Conservation (phyloP, 805 yeast species). For the Starmerella sirachaensis region DNA sequence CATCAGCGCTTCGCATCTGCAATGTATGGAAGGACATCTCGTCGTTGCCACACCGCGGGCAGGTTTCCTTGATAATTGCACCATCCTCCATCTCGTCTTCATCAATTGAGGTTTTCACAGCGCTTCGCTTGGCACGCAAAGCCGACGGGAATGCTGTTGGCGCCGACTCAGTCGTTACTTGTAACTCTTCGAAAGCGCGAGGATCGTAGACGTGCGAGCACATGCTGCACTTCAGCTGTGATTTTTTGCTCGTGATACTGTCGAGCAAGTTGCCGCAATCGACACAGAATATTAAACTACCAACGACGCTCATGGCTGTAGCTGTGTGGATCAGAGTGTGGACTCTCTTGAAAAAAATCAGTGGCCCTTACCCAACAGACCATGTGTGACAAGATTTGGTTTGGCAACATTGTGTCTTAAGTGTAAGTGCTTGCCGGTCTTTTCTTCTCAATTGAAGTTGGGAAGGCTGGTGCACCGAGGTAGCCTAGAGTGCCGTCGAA, state of each 20-base stretch:
- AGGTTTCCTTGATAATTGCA: slow-evolving; percentile 91
- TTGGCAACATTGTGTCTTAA: too few species aligned
- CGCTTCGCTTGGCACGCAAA: slow-evolving; percentile 67
- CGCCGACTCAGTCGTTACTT: slow-evolving; percentile 77
- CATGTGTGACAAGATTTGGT: too few species aligned
- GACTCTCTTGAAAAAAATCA: background rate
- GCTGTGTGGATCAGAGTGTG: background rate
- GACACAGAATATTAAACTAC: slow-evolving; percentile 84
- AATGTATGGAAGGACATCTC: slow-evolving; percentile 97
- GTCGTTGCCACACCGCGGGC: slow-evolving; percentile 97
- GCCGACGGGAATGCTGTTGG: slow-evolving; percentile 91
- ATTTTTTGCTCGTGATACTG: slow-evolving; percentile 39
- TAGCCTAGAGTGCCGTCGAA: too few species aligned
- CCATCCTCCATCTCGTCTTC: slow-evolving; percentile 80
- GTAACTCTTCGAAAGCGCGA: slow-evolving; percentile 55
- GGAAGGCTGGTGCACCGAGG: too few species aligned
- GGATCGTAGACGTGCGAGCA: slow-evolving; percentile 36
- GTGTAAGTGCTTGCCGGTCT: too few species aligned
- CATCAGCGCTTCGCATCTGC: slow-evolving; percentile 96
- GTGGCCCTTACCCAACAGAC: too few species aligned
- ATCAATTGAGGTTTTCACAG: slow-evolving; percentile 74
- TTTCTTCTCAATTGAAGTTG: too few species aligned
- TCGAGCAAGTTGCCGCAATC: slow-evolving; percentile 87
- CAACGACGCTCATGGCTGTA: slow-evolving; percentile 73
- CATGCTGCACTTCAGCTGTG: slow-evolving; percentile 36